Evolutionary conservation across 2,329 filamentous ascomycete genomes (phyloP).

Genomic region (Cercospora sp.): DNA sequence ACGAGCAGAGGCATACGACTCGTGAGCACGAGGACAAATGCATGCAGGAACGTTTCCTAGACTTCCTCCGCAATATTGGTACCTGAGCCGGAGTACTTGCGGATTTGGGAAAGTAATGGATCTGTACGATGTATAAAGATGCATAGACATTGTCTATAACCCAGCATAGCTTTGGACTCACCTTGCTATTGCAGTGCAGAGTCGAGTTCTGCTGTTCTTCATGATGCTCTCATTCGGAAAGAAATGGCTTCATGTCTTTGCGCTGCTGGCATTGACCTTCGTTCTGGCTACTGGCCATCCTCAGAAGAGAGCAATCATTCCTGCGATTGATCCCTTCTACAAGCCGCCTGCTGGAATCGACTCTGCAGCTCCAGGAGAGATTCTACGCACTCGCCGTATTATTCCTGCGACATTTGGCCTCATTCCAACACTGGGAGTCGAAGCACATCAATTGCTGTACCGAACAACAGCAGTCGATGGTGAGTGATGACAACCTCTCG

Average conservation of each 20-base stretch:
- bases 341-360: constrained; percentile 32
- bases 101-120: background rate
- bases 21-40: background rate
- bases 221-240: background rate
- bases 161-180: background rate
- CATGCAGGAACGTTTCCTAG: background rate
- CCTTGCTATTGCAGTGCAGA: background rate
- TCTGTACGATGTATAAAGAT: background rate
- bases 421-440: constrained; percentile 25
- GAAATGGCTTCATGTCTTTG: constrained; percentile 2
- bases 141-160: background rate
- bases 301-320: constrained; percentile 17
- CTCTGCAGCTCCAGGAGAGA: constrained; percentile 27
- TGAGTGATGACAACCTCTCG: background rate
- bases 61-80: background rate
- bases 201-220: background rate
- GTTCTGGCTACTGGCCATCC: background rate
- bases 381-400: constrained; percentile 30
- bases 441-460: constrained; percentile 33
- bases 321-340: constrained; percentile 35
- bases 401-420: constrained; percentile 30
- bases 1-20: background rate
- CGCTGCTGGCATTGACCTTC: constrained; percentile 2
- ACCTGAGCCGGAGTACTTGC: background rate
- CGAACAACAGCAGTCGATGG: constrained; percentile 32